Evolutionary conservation across 345 rosid species (phyloP), one percentile per base, ranked within the genome.

Genomic region (Rhodamnia rubescens): DNA sequence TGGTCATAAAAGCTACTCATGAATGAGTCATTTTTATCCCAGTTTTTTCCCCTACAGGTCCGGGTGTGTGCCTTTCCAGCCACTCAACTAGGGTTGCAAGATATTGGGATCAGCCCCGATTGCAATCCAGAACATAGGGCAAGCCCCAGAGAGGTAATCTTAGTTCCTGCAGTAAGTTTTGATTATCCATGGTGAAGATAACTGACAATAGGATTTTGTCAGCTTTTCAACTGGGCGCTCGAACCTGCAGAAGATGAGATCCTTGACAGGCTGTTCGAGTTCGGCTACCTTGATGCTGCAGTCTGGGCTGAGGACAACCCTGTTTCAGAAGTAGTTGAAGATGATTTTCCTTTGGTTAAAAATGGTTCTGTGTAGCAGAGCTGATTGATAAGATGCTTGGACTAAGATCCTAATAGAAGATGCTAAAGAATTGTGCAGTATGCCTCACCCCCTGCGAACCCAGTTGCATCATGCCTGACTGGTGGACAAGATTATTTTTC

Each of bases 211-310:
- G 61, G 24, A 51, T 69, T 49, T 47, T 82, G 82, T 40, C 92
- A 97, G 99, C 93, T 97, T 88, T 89, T 97, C 89, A 95, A 91
- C 61, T 97, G 98, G 99, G 98, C 99, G 53, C 88, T 97, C 78
- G 97, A 94, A 92, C 99, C 99, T 75, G 98, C 99, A 75, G 94
- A 85, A 85, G 98, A 96, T 88, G 87, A 85, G 10, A 83, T 96
- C 54, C 94, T 97, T 51, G 98, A 95, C 83, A 84, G 85, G 75
- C 93, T 97, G 82, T 97, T 96, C 85, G 95, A 97, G 90, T 87
- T 91, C 0, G 99, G 99, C 83, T 95, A 94, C 84, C 85, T 87
- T 20, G 98, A 97, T 87, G 99, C 98, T n/a, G 94, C 92, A 1
- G 92, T 86, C 32, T 97, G 99, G 99, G 95, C 95, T 16, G 90